Conservation (phyloP, 768 basidiomycete species). For the Holtermanniella nyarrowii region DNA sequence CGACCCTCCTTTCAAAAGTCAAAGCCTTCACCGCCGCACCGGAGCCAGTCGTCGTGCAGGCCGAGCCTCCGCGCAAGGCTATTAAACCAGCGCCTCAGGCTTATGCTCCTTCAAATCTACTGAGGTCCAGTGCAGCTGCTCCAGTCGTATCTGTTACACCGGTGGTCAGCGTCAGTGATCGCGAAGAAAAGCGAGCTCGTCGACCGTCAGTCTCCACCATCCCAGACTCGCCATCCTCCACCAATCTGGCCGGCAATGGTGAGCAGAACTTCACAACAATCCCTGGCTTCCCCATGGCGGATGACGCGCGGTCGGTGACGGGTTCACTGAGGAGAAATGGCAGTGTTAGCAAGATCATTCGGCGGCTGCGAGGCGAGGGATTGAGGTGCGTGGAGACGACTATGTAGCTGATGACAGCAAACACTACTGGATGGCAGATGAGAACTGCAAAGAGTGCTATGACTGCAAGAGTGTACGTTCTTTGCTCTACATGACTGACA, state of each 20-base stretch:
- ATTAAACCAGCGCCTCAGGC: background rate
- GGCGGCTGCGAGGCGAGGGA: conserved; percentile 85
- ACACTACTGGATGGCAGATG: conserved; percentile 99
- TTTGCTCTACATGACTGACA: background rate
- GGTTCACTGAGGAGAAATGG: conserved; percentile 53
- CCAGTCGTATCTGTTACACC: background rate
- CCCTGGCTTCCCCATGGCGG: conserved; percentile 84
- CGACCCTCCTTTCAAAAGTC: conserved; percentile 29
- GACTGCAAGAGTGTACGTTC: conserved; percentile 70
- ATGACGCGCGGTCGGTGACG: conserved; percentile 65
- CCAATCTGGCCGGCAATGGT: conserved; percentile 26
- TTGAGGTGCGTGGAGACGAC: conserved; percentile 11
- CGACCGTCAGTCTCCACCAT: conserved; percentile 30
- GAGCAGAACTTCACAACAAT: conserved; percentile 45
- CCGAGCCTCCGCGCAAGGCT: too few relatives aligned
- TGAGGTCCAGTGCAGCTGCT: too few relatives aligned
- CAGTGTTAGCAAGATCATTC: conserved; percentile 83
- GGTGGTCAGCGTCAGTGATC: background rate
- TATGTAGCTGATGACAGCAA: conserved; percentile 45
- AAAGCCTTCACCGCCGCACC: conserved; percentile 14
- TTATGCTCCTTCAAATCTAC: background rate
- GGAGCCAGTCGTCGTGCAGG: background rate
- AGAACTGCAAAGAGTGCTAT: conserved; percentile 88
- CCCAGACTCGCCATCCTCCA: conserved; percentile 31
- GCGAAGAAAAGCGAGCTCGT: conserved; percentile 8